These are phyloP conservation scores for Rhynchospora breviuscula DNA, from an alignment of 176 grass and related monocot species.

Conservation along the genomic window DNA sequence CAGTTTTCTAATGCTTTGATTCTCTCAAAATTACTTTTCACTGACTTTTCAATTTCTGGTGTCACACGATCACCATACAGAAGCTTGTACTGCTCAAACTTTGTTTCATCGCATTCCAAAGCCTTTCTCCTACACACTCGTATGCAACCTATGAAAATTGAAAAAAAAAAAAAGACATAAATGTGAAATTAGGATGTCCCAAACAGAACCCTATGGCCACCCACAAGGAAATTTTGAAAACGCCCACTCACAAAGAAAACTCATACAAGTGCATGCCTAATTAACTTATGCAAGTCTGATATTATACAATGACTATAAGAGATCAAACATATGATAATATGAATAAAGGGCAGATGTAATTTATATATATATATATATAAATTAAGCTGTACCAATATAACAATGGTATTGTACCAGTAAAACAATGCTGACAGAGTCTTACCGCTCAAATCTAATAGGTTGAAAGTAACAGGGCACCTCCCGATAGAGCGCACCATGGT, in stretches of 20 bases:
- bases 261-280: background rate
- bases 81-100: constrained; percentile 40
- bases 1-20: constrained; percentile 37
- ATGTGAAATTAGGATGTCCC: background rate
- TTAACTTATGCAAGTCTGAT: background rate
- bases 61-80: constrained; percentile 10
- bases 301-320: background rate
- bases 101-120: constrained; percentile 39
- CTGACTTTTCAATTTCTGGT: constrained; percentile 17
- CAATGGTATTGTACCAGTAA: background rate
- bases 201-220: background rate
- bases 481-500: constrained; percentile 13
- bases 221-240: too few species aligned
- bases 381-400: background rate
- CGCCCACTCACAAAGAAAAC: too few species aligned
- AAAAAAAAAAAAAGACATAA: background rate
- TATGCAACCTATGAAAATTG: constrained; percentile 27
- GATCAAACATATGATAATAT: constrained; percentile 2
- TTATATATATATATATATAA: background rate
- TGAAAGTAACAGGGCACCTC: constrained; percentile 53
- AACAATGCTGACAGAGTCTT: constrained; percentile 18
- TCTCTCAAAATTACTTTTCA: constrained; percentile 28
- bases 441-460: constrained; percentile 74
- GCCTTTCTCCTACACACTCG: constrained; percentile 36
- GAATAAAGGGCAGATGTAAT: background rate